Conservation (phyloP, 305 asterid genomes). For the Solanum chacoense region DNA sequence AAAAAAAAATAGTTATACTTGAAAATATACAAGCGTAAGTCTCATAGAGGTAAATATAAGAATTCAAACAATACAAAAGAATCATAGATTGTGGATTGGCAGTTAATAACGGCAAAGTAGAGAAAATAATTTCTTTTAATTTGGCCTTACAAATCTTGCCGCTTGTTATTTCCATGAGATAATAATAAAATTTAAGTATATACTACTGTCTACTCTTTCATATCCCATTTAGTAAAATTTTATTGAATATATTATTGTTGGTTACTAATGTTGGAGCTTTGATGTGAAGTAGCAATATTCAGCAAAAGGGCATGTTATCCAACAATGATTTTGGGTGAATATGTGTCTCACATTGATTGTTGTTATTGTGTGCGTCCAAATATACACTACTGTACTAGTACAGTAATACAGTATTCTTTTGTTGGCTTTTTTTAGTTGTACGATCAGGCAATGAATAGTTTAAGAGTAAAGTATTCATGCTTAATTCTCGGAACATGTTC, state of each 20-base stretch:
- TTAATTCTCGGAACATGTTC: neutral
- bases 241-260: no score
- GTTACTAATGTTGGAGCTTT: neutral
- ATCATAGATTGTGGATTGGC: neutral
- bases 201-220: no score
- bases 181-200: no score
- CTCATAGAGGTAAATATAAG: neutral
- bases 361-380: neutral
- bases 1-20: neutral
- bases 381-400: neutral
- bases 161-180: accelerated
- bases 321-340: neutral
- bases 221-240: no score
- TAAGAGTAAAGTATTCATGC: neutral
- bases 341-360: neutral
- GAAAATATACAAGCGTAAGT: neutral
- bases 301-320: neutral
- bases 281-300: neutral
- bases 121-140: neutral
- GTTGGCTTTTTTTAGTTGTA: neutral
- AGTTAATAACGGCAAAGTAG: neutral
- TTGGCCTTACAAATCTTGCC: neutral
- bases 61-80: neutral
- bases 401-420: neutral
- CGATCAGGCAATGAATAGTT: neutral